Evolutionary conservation across 23 red algal genomes (phyloP).

Genomic region (Gracilaria domingensis): DNA sequence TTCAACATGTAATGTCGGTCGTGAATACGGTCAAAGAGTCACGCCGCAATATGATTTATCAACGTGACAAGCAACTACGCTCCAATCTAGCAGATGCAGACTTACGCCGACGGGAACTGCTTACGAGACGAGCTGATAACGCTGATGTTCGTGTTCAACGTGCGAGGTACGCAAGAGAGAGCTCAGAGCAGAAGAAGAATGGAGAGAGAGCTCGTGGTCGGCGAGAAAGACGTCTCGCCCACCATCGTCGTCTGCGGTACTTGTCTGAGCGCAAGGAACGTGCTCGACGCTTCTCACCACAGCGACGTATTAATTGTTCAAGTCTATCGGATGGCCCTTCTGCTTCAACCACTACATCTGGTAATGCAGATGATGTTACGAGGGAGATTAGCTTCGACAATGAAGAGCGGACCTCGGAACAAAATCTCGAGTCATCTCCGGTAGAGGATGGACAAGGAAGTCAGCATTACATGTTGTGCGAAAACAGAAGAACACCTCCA

Average conservation of each 20-base stretch:
- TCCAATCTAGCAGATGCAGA: constrained; percentile 29
- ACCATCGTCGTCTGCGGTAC: constrained; percentile 22
- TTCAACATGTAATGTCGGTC: constrained; percentile 53
- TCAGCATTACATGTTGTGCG: background rate
- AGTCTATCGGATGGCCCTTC: background rate
- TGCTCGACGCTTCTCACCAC: constrained; percentile 51
- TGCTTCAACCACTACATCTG: background rate
- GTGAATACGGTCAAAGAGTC: constrained; percentile 50
- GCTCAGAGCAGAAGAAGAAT: constrained; percentile 38
- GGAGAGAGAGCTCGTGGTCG: constrained; percentile 22
- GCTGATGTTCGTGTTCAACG: constrained; percentile 48
- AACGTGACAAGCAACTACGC: constrained; percentile 35
- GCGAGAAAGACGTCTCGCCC: constrained; percentile 17
- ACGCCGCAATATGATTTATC: constrained; percentile 5
- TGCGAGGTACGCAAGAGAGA: constrained; percentile 33
- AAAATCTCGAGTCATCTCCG: background rate
- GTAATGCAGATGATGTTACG: constrained; percentile 4
- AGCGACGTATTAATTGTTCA: constrained; percentile 19
- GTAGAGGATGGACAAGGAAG: constrained; percentile 7
- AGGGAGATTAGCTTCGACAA: background rate
- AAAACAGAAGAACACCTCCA: background rate
- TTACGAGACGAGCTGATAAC: constrained; percentile 34
- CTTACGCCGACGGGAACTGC: constrained; percentile 20
- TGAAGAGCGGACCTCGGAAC: background rate
- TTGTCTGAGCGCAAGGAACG: constrained; percentile 48